phyloP scores from a whole-genome alignment of 2,329 filamentous ascomycete species.

The Calcarisporium arbuscula region DNA sequence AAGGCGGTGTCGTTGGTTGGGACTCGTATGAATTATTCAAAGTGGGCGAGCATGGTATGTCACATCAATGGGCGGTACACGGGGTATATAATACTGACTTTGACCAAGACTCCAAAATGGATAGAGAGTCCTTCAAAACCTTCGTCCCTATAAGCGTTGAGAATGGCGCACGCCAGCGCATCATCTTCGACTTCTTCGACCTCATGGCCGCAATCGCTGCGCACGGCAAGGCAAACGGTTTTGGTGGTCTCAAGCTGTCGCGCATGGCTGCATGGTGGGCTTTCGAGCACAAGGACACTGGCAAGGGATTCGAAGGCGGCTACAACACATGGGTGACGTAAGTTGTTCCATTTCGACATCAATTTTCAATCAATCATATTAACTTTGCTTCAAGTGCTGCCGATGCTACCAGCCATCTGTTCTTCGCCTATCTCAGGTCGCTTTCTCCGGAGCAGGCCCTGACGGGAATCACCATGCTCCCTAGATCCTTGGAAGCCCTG shows the following conservation, averaged over 20 bases:
- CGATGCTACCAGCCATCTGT: constrained; percentile 92
- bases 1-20: constrained; percentile 91
- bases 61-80: constrained; percentile 1
- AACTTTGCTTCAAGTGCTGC: constrained; percentile 58
- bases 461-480: constrained; percentile 77
- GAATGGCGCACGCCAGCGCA: constrained; percentile 74
- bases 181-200: constrained; percentile 96
- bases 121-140: constrained; percentile 87
- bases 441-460: constrained; percentile 73
- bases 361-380: constrained; percentile 3
- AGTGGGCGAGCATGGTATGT: constrained; percentile 80
- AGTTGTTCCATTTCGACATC: too few species aligned
- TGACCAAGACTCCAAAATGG: constrained; percentile 74
- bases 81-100: constrained; percentile 17
- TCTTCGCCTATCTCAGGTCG: constrained; percentile 94
- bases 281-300: constrained; percentile 82
- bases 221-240: constrained; percentile 86
- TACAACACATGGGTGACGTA: constrained; percentile 84
- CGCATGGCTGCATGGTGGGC: constrained; percentile 98
- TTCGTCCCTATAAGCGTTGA: constrained; percentile 94
- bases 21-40: constrained; percentile 95
- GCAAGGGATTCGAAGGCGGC: constrained; percentile 88
- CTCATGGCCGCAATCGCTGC: constrained; percentile 85
- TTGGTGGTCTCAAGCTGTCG: constrained; percentile 89
- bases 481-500: constrained; percentile 84